These are phyloP conservation scores for Agapanthus africanus DNA, from an alignment of 106 monocot species.

Conservation along the genomic window DNA sequence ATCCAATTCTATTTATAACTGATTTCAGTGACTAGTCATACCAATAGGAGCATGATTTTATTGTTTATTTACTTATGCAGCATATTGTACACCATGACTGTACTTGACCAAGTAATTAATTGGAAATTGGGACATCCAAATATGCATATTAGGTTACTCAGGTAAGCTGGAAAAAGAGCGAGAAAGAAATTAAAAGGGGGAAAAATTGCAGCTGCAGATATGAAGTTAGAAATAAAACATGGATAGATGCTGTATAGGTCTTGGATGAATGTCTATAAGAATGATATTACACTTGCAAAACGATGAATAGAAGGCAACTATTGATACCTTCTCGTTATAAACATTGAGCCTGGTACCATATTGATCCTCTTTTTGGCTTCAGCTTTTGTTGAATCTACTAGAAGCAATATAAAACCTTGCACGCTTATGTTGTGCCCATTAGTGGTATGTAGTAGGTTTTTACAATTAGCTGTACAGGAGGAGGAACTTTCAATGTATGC, in stretches of 20 bases:
- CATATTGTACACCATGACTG: background rate
- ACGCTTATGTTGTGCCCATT: background rate
- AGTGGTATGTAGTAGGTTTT: background rate
- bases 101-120: background rate
- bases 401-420: background rate
- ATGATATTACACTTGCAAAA: background rate
- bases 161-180: background rate
- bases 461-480: background rate
- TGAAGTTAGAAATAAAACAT: background rate
- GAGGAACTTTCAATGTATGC: background rate
- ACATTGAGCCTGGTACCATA: background rate
- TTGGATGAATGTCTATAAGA: background rate
- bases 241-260: background rate
- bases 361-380: background rate
- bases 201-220: no score
- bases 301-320: background rate
- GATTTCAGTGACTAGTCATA: background rate
- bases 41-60: background rate
- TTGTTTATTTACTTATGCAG: background rate
- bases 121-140: background rate
- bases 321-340: background rate
- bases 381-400: background rate
- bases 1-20: background rate
- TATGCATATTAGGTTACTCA: background rate
- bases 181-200: background rate